Evolutionary conservation across 805 yeast species (phyloP), one percentile per base, ranked within the genome.

Genomic region (Candida ulmi): DNA sequence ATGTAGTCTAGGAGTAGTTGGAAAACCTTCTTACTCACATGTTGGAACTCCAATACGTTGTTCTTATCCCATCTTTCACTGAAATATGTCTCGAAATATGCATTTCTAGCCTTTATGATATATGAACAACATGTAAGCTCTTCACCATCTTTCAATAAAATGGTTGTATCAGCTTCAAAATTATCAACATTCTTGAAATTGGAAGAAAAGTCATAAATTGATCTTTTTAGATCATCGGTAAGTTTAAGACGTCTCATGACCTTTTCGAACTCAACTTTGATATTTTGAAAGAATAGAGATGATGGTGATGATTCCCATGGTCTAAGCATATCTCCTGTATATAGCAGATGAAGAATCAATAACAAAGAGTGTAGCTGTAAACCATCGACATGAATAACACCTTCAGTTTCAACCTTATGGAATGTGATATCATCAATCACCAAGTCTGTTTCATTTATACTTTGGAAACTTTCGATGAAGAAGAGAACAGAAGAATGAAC

Each of bases 71-170:
- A 86, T 35, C 77, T 54, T 1, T 59, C 52, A 0, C 81, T 71
- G 27, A 83, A 66, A 2, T 77, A 46, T 0, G 80, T 68, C 40
- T 75, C 80, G 55, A 88, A 86, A 51, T 70, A 84, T 0, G 76
- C 78, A 35, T 80, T 74, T 42, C 95, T 61, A 0, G 73, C 57
- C 4, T 62, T 53, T n/a, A 88, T 51, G 5, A 87, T 60, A 11
- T 67, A 63, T 2, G 80, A 70, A 51, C 78, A 77, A 7, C 75
- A 71, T 4, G 43, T 40, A 0, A 71, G 25, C 2, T 21, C 26
- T n/a, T 58, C 63, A 1, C 75, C 78, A 47, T 76, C 80, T 2
- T 59, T 45, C n/a, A 82, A 55, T 5, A 47, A 47, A 3, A 86
- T 58, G 0, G 50, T 48, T 3, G 76, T 69, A 51, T 80, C 84